A percentile compares a stretch with the other conserved stretches of the same genome.
These are phyloP conservation scores for Eruca vesicaria DNA, from an alignment of 441 rosid genomes.

Conservation along the genomic window DNA sequence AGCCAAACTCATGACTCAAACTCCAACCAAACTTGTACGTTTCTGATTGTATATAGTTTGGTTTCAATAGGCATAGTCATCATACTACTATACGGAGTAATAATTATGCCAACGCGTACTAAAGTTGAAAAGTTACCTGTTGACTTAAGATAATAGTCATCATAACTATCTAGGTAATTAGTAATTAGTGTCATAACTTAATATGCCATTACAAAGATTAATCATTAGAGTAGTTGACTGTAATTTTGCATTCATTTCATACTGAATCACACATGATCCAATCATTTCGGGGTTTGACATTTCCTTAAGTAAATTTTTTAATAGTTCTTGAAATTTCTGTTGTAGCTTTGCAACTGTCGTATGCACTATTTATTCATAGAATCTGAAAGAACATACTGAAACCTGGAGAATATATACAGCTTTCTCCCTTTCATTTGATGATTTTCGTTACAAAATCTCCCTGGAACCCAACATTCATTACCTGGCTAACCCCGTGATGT, in stretches of 20 bases:
- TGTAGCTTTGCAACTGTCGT: background rate
- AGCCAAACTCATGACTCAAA: too few relatives aligned
- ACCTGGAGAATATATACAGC: background rate
- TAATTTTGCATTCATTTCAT: background rate
- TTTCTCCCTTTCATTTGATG: background rate
- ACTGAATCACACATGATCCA: conserved; percentile 17
- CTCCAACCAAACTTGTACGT: too few relatives aligned
- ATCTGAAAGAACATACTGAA: background rate
- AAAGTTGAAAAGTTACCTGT: background rate
- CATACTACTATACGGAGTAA: background rate
- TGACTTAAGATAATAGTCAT: background rate
- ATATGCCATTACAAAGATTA: conserved; percentile 1
- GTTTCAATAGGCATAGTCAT: background rate
- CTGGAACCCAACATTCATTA: background rate
- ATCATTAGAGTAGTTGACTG: conserved; percentile 22
- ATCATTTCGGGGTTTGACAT: conserved; percentile 27
- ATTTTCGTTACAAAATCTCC: background rate
- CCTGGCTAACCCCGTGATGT: background rate
- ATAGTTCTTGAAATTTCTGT: too few relatives aligned
- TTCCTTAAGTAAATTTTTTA: background rate
- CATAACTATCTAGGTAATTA: background rate
- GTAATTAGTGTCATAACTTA: background rate
- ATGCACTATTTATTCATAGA: background rate
- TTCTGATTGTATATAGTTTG: background rate
- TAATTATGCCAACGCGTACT: background rate